Evolutionary conservation across 148 eudicot species (phyloP).

Genomic region (Chenopodium formosanum): DNA sequence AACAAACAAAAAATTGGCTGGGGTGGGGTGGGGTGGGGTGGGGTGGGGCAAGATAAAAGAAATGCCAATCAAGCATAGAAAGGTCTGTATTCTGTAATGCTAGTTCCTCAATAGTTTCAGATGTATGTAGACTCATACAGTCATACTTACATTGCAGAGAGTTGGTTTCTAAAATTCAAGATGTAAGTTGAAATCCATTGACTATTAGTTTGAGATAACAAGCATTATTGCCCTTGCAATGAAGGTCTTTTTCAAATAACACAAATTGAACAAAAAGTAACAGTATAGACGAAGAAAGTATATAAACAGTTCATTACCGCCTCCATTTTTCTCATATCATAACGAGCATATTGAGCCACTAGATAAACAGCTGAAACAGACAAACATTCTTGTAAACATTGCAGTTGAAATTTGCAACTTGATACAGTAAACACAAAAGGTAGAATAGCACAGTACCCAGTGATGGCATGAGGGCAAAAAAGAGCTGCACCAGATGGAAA

Average conservation of each 20-base stretch:
- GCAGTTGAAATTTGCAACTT: background rate
- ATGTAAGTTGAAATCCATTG: background rate
- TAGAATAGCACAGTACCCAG: conserved; percentile 52
- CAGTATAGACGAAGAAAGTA: background rate
- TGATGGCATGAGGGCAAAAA: conserved; percentile 86
- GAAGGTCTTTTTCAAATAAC: background rate
- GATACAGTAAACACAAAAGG: conserved; percentile 10
- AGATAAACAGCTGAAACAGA: conserved; percentile 82
- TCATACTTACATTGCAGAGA: background rate
- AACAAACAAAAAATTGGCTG: background rate
- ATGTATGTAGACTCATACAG: background rate
- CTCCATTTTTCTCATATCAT: conserved; percentile 75
- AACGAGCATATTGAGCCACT: conserved; percentile 82
- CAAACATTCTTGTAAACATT: conserved; percentile 29
- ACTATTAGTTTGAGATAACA: background rate
- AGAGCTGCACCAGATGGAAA: conserved; percentile 85
- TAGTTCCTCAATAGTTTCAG: background rate
- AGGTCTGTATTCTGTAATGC: background rate
- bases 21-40: background rate
- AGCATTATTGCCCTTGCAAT: background rate
- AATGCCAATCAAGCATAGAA: background rate
- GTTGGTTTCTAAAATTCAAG: background rate
- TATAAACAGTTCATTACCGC: conserved; percentile 50
- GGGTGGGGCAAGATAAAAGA: background rate
- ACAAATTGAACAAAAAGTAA: conserved; percentile 8